Percentiles rank a stretch among this genome's conserved stretches.
phyloP scores from a whole-genome alignment of 2,329 filamentous ascomycete species.

The Didymella exigua region DNA sequence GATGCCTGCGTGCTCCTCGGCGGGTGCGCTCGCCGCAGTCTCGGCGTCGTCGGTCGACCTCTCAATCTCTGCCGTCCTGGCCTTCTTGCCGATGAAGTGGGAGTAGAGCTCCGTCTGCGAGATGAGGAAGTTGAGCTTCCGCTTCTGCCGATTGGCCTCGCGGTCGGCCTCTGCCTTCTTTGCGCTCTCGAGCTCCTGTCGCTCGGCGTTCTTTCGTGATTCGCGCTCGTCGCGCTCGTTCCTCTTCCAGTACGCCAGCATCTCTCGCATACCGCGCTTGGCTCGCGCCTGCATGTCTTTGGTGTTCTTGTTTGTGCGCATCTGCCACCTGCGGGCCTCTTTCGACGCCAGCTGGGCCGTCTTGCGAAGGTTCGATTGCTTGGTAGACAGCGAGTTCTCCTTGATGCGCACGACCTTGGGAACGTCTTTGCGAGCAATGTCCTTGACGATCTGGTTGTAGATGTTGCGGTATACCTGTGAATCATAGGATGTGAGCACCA shows the following conservation, averaged over 20 bases:
- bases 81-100: slow-evolving; percentile 99
- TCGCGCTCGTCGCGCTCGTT: slow-evolving; percentile 98
- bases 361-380: slow-evolving; percentile 95
- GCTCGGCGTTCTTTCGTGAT: slow-evolving; percentile 89
- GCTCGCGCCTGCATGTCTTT: slow-evolving; percentile 97
- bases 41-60: slow-evolving; percentile 79
- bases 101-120: slow-evolving; percentile 98
- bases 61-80: slow-evolving; percentile 96
- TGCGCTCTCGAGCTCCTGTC: slow-evolving; percentile 93
- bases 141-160: slow-evolving; percentile 95
- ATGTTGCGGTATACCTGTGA: slow-evolving; percentile 96
- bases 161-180: slow-evolving; percentile 97
- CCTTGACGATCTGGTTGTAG: slow-evolving; percentile 96
- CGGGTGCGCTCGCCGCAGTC: slow-evolving; percentile 52
- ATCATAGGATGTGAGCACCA: slow-evolving; percentile 64
- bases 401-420: slow-evolving; percentile 91
- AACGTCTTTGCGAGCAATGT: slow-evolving; percentile 90
- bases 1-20: slow-evolving; percentile 49
- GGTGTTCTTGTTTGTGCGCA: slow-evolving; percentile 96
- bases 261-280: slow-evolving; percentile 98
- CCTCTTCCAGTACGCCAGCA: slow-evolving; percentile 99
- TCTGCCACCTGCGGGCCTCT: slow-evolving; percentile 95
- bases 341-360: slow-evolving; percentile 96
- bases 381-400: slow-evolving; percentile 80
- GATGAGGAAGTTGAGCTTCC: slow-evolving; percentile 99